Conservation (phyloP, 345 rosid species). For the Eutrema heterophyllum region DNA sequence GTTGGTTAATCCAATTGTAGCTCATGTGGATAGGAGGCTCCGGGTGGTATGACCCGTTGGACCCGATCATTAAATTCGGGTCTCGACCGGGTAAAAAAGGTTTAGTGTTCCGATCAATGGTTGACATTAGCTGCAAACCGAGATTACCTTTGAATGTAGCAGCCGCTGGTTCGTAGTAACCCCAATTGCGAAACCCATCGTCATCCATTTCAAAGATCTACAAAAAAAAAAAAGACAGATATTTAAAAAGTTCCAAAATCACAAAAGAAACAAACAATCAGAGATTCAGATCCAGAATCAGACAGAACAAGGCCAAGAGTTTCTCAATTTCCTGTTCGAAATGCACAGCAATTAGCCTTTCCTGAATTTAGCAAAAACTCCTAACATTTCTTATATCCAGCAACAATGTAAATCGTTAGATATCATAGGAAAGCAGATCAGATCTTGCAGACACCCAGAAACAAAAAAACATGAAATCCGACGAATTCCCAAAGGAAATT, state of each 20-base stretch:
- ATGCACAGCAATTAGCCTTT: not conserved
- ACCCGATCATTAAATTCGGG: constrained; percentile 52
- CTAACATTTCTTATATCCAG: not conserved
- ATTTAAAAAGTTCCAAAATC: not conserved
- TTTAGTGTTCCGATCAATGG: constrained; percentile 81
- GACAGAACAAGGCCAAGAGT: not conserved
- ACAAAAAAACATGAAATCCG: constrained; percentile 1
- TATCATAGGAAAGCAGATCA: not conserved
- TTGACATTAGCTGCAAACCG: constrained; percentile 83
- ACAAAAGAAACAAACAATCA: not conserved
- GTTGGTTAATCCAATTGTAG: constrained; percentile 70
- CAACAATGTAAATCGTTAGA: not conserved
- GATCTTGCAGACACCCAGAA: constrained; percentile 17
- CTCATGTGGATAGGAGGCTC: constrained; percentile 59
- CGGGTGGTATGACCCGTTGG: constrained; percentile 55
- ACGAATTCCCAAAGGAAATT: not conserved
- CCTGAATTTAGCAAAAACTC: not conserved
- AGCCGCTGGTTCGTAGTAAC: constrained; percentile 82
- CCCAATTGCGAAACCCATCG: constrained; percentile 83
- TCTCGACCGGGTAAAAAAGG: constrained; percentile 75
- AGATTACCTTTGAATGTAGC: constrained; percentile 61
- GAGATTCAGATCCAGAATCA: constrained; percentile 16
- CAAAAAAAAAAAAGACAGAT: not conserved
- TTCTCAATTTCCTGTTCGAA: not conserved
- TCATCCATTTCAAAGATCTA: constrained; percentile 67